phyloP scores from a whole-genome alignment of 768 basidiomycete genomes.

The Lyophyllum atratum region DNA sequence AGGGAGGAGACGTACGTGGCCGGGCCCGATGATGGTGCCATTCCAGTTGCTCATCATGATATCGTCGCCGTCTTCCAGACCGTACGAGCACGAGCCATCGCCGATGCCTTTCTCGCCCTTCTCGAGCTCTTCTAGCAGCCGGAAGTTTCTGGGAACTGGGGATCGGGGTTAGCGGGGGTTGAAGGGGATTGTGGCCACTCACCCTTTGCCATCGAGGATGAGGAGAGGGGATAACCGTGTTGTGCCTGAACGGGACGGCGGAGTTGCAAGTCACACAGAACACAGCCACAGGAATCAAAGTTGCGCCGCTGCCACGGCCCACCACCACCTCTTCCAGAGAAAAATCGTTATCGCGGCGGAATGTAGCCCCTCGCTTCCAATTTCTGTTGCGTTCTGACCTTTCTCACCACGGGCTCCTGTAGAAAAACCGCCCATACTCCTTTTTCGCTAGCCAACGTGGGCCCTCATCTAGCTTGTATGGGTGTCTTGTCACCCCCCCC shows the following conservation, averaged over 20 bases:
- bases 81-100: slow-evolving; percentile 97
- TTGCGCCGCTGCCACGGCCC: no score
- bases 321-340: no score
- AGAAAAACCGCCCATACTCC: no score
- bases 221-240: slow-evolving; percentile 2
- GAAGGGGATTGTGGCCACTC: slow-evolving; percentile 1
- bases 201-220: slow-evolving; percentile 55
- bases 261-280: neutral
- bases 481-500: no score
- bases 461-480: no score
- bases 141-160: slow-evolving; percentile 93
- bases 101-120: slow-evolving; percentile 99
- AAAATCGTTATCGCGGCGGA: no score
- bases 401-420: no score
- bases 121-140: slow-evolving; percentile 96
- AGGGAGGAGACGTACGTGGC: slow-evolving; percentile 69
- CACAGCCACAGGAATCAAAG: no score
- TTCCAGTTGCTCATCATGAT: slow-evolving; percentile 99
- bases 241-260: neutral
- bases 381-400: no score
- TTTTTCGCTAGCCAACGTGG: no score
- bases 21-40: slow-evolving; percentile 98
- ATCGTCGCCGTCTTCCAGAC: slow-evolving; percentile 93
- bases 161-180: neutral
- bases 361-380: no score